phyloP scores from a whole-genome alignment of 2,329 filamentous ascomycete species.

The Pezicula rhizophila region DNA sequence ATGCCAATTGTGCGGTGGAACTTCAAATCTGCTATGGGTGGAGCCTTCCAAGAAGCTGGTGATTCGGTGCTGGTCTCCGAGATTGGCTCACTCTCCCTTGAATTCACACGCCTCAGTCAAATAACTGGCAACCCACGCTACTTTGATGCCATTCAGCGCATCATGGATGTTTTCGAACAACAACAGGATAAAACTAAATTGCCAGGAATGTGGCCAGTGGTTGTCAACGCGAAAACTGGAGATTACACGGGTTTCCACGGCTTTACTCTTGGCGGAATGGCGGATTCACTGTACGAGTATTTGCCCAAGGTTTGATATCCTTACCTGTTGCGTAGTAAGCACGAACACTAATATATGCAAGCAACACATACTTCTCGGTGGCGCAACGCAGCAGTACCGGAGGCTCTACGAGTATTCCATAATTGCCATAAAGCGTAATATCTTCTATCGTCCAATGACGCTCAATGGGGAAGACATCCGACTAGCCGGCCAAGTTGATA shows the following conservation, averaged over 20 bases:
- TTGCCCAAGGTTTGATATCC: conserved; percentile 44
- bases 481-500: not conserved
- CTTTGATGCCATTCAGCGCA: conserved; percentile 52
- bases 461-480: not conserved
- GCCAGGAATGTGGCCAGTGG: conserved; percentile 55
- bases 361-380: conserved; percentile 58
- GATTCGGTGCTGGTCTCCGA: conserved; percentile 48
- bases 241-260: conserved; percentile 48
- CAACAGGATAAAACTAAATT: conserved; percentile 46
- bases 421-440: conserved; percentile 34
- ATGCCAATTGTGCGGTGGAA: conserved; percentile 41
- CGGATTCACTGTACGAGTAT: conserved; percentile 57
- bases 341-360: not conserved
- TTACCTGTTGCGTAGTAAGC: not conserved
- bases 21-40: conserved; percentile 37
- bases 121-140: conserved; percentile 52
- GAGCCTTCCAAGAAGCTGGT: conserved; percentile 54
- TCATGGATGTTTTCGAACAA: conserved; percentile 46
- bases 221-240: conserved; percentile 44
- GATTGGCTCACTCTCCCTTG: conserved; percentile 51
- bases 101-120: conserved; percentile 56
- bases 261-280: conserved; percentile 47
- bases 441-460: conserved; percentile 34
- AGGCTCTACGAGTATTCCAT: conserved; percentile 36
- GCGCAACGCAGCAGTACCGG: conserved; percentile 40